These are phyloP conservation scores for Aphanomyces astaci DNA, from an alignment of 352 stramenopile genomes.

Conservation along the genomic window DNA sequence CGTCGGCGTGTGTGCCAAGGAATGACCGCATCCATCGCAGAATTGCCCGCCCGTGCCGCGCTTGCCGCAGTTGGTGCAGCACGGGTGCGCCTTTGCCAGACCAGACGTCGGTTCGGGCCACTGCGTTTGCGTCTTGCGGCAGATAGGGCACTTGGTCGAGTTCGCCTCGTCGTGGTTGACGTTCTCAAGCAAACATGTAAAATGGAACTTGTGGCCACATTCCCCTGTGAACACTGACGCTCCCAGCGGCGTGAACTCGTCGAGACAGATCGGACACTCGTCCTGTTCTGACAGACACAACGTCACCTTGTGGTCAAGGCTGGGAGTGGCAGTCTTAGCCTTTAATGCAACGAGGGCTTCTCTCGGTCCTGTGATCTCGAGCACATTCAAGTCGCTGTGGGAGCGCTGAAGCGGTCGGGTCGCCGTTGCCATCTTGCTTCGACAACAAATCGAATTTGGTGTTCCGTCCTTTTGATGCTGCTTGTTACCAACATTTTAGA, in stretches of 20 bases:
- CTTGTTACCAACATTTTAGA: slow-evolving; percentile 7
- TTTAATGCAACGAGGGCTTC: neutral
- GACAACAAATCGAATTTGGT: neutral
- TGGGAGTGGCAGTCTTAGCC: neutral
- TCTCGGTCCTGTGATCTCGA: neutral
- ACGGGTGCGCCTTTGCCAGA: slow-evolving; percentile 78
- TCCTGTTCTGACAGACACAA: slow-evolving; percentile 18
- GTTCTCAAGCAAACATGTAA: slow-evolving; percentile 80
- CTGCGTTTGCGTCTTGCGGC: slow-evolving; percentile 70
- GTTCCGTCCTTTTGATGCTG: neutral
- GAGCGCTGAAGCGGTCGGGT: neutral
- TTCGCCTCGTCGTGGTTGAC: slow-evolving; percentile 86
- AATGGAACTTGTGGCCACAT: slow-evolving; percentile 82
- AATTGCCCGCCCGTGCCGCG: slow-evolving; percentile 59
- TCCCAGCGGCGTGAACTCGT: slow-evolving; percentile 48
- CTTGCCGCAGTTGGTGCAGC: slow-evolving; percentile 78
- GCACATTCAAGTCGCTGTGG: slow-evolving; percentile 13
- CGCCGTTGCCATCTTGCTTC: neutral
- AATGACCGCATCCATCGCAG: slow-evolving; percentile 67
- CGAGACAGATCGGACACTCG: slow-evolving; percentile 83
- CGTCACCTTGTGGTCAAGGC: slow-evolving; percentile 20
- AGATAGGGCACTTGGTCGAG: slow-evolving; percentile 83
- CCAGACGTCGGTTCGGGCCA: slow-evolving; percentile 80
- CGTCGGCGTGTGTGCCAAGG: slow-evolving; percentile 61
- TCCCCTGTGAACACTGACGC: slow-evolving; percentile 75